A percentile compares a stretch with the other conserved stretches of the same genome.
These are phyloP conservation scores for Diaporthe citriasiana DNA, from an alignment of 2,329 filamentous ascomycete genomes.

Conservation along the genomic window DNA sequence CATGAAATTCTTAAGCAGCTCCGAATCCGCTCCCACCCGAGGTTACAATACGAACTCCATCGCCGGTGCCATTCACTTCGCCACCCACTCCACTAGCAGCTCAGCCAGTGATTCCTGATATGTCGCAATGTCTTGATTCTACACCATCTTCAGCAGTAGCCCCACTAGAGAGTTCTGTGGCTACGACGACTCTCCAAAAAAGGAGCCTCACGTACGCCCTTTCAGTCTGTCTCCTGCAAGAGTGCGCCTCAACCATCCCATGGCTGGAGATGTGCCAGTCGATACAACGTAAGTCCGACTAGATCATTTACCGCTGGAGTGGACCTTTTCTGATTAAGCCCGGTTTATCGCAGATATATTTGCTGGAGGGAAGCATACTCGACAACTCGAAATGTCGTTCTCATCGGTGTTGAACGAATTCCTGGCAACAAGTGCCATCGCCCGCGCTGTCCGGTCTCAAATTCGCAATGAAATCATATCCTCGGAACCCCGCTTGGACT, in stretches of 20 bases:
- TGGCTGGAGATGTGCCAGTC: slow-evolving; percentile 2
- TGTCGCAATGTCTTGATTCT: too few relatives aligned
- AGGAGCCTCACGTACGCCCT: background rate
- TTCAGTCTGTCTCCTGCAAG: background rate
- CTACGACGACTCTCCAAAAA: background rate
- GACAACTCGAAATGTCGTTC: background rate
- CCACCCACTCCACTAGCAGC: background rate
- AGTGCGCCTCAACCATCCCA: background rate
- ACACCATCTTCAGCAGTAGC: too few relatives aligned
- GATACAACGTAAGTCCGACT: background rate
- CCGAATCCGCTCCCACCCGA: background rate
- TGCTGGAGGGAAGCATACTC: background rate
- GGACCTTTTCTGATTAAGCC: background rate
- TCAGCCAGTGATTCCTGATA: too few relatives aligned
- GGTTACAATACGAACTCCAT: background rate
- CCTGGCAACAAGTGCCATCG: background rate
- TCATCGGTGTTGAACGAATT: background rate
- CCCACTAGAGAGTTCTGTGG: background rate
- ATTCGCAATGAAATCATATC: background rate
- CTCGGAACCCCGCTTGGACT: background rate
- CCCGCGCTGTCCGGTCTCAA: background rate
- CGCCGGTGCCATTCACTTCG: background rate
- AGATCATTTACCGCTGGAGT: background rate
- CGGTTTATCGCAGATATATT: background rate
- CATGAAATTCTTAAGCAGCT: background rate